These are phyloP conservation scores for Solanum pennellii DNA, from an alignment of 257 asterid genomes.

Conservation along the genomic window DNA sequence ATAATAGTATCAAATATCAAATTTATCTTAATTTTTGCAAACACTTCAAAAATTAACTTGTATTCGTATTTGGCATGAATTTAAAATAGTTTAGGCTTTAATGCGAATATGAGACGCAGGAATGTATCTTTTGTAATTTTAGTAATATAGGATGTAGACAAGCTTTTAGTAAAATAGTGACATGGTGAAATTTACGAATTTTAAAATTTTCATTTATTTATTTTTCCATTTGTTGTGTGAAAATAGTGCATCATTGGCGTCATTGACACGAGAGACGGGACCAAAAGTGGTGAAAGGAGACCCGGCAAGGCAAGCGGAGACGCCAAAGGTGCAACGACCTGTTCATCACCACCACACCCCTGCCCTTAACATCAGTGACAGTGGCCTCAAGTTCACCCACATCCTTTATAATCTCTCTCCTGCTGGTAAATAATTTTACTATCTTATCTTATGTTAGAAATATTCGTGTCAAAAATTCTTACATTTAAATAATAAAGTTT, in stretches of 20 bases:
- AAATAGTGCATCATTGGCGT: conserved; percentile 77
- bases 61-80: too few relatives aligned
- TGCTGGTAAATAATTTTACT: conserved; percentile 37
- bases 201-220: neutral
- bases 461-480: neutral
- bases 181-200: too few relatives aligned
- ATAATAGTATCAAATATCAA: neutral
- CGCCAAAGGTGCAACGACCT: conserved; percentile 35
- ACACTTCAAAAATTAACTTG: too few relatives aligned
- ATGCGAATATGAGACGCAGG: too few relatives aligned
- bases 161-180: neutral
- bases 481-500: neutral
- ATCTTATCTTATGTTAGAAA: neutral
- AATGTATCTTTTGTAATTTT: too few relatives aligned
- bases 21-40: too few relatives aligned
- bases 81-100: too few relatives aligned
- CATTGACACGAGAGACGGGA: conserved; percentile 79
- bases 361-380: conserved; percentile 40
- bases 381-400: conserved; percentile 82
- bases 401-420: conserved; percentile 90
- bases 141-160: too few relatives aligned
- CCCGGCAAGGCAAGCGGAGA: conserved; percentile 50
- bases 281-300: conserved; percentile 92
- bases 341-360: conserved; percentile 36
- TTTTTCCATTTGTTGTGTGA: too few relatives aligned